A percentile compares a stretch with the other conserved stretches of the same genome.
These are phyloP conservation scores for Nelumbo lutea DNA, from an alignment of 164 flowering plant species.

Conservation along the genomic window DNA sequence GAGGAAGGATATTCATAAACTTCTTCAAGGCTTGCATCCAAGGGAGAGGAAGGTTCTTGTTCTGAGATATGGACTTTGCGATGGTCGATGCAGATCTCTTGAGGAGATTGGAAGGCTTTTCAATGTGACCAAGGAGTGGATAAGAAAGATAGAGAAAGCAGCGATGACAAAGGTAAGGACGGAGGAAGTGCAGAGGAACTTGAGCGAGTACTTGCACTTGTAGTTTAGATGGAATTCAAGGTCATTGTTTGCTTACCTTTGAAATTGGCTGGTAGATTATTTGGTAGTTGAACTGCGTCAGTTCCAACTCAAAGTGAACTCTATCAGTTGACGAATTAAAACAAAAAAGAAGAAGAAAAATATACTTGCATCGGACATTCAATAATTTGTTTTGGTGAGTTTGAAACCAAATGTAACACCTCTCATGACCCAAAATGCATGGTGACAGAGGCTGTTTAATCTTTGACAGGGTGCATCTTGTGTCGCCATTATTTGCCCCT, in stretches of 20 bases:
- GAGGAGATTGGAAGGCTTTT: conserved; percentile 24
- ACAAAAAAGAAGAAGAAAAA: no score
- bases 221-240: conserved; percentile 13
- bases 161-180: conserved; percentile 50
- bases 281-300: no score
- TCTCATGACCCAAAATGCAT: no score
- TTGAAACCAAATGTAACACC: no score
- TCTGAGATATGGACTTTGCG: conserved; percentile 43
- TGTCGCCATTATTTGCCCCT: no score
- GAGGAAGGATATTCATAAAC: conserved; percentile 36
- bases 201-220: conserved; percentile 41
- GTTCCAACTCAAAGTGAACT: no score
- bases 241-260: background rate
- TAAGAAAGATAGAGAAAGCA: conserved; percentile 54
- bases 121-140: conserved; percentile 71
- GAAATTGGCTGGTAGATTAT: background rate
- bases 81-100: conserved; percentile 29
- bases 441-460: no score
- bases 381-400: no score
- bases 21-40: conserved; percentile 42
- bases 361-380: no score
- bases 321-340: no score
- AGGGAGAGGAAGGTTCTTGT: conserved; percentile 61
- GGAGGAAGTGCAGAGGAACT: conserved; percentile 23
- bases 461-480: no score